A percentile compares a stretch with the other conserved stretches of the same genome.
phyloP scores from a whole-genome alignment of 78 protist genomes.

The Bodo saltans region DNA sequence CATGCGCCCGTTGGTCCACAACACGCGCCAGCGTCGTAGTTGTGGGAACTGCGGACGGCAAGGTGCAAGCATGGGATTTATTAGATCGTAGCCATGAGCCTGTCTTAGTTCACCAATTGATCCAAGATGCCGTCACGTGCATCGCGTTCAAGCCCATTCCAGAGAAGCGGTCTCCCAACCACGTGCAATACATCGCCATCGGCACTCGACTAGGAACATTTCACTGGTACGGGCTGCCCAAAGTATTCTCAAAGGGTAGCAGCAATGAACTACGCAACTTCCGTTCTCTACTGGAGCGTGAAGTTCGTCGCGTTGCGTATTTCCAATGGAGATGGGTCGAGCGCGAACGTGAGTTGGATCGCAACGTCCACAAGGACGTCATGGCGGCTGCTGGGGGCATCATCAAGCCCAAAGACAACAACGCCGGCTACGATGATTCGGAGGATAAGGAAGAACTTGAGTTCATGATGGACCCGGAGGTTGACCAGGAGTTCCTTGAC shows the following conservation, averaged over 20 bases:
- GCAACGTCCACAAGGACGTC: background rate
- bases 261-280: constrained; percentile 4
- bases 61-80: constrained; percentile 41
- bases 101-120: background rate
- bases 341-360: constrained; percentile 8
- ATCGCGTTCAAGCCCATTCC: constrained; percentile 13
- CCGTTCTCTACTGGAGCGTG: constrained; percentile 1
- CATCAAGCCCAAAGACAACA: background rate
- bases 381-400: background rate
- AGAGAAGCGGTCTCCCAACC: background rate
- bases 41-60: constrained; percentile 30
- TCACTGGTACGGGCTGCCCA: constrained; percentile 24
- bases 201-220: constrained; percentile 15
- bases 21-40: constrained; percentile 28
- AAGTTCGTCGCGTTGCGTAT: constrained; percentile 26
- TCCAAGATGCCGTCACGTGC: constrained; percentile 22
- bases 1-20: constrained; percentile 18
- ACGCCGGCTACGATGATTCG: background rate
- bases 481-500: background rate
- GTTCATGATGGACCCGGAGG: background rate
- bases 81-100: constrained; percentile 44
- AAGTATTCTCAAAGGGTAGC: background rate
- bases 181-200: constrained; percentile 6
- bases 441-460: background rate
- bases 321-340: constrained; percentile 17